Evolutionary conservation across 176 grass and related monocot species (phyloP).

Genomic region (Thinopyrum elongatum): DNA sequence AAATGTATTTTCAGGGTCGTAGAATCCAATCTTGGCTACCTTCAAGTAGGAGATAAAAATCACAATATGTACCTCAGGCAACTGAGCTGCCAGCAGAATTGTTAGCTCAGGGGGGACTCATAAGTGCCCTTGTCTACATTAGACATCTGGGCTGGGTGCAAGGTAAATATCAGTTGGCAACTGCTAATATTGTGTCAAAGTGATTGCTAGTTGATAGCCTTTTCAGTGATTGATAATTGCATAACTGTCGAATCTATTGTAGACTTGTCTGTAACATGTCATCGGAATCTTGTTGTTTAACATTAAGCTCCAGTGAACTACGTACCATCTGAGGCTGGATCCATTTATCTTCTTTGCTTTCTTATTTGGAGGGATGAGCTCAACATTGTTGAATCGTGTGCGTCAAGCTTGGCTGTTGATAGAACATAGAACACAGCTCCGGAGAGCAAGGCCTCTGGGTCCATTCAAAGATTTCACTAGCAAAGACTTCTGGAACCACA

Average conservation of each 20-base stretch:
- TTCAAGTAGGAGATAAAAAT: neutral
- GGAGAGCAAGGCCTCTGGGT: conserved; percentile 80
- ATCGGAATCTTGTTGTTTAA: too few species aligned
- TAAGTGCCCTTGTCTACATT: conserved; percentile 80
- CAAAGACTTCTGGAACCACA: conserved; percentile 33
- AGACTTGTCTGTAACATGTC: too few species aligned
- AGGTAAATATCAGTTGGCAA: conserved; percentile 48
- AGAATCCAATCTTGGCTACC: too few species aligned
- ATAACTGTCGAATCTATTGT: too few species aligned
- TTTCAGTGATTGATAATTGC: neutral
- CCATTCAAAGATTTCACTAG: conserved; percentile 88
- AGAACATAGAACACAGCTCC: conserved; percentile 54
- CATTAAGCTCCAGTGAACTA: too few species aligned
- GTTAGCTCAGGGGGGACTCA: conserved; percentile 55
- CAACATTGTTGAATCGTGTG: too few species aligned
- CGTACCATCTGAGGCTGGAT: too few species aligned
- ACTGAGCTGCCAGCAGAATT: conserved; percentile 67
- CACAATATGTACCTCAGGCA: conserved; percentile 57
- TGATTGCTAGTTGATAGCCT: neutral
- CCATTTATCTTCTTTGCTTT: too few species aligned
- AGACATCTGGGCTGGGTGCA: conserved; percentile 66
- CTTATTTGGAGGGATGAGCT: too few species aligned
- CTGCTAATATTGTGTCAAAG: neutral
- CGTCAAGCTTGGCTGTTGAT: too few species aligned
- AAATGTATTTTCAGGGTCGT: too few species aligned